phyloP scores from a whole-genome alignment of 805 yeast species.

The Pichia scutulata region DNA sequence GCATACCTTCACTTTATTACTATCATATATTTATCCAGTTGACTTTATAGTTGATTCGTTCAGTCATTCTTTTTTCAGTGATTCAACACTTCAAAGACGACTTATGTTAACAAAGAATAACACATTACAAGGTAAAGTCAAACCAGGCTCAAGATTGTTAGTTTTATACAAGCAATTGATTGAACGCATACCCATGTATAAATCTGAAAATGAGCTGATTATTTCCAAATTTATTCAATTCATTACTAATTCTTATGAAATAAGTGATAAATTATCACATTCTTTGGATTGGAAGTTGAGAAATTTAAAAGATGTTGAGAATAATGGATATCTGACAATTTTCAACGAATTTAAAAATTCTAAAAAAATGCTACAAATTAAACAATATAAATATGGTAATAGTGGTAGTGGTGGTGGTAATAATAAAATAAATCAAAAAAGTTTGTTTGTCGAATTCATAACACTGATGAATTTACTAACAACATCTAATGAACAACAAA shows the following conservation, averaged over 20 bases:
- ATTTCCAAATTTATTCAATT: slow-evolving; percentile 13
- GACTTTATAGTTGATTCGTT: slow-evolving; percentile 18
- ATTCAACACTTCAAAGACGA: slow-evolving; percentile 11
- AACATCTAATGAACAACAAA: neutral
- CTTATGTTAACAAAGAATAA: slow-evolving; percentile 19
- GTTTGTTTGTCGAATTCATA: neutral
- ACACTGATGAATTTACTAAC: slow-evolving; percentile 1
- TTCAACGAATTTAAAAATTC: neutral
- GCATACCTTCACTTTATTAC: slow-evolving; percentile 21
- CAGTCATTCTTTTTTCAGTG: slow-evolving; percentile 16
- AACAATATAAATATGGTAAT: neutral
- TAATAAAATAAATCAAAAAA: neutral
- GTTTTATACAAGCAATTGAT: slow-evolving; percentile 23
- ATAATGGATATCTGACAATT: slow-evolving; percentile 1
- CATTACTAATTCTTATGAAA: slow-evolving; percentile 17
- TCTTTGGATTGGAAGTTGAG: slow-evolving; percentile 22
- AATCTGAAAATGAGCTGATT: slow-evolving; percentile 17
- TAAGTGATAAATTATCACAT: slow-evolving; percentile 24
- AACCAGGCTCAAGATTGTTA: slow-evolving; percentile 27
- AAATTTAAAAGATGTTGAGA: neutral
- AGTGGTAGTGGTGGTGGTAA: neutral
- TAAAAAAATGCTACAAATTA: neutral
- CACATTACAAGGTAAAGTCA: slow-evolving; percentile 23
- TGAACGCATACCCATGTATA: slow-evolving; percentile 15
- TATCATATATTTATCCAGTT: slow-evolving; percentile 16